Percentiles rank a stretch among this genome's conserved stretches.
Conservation (phyloP, 257 asterid species). For the Solanum piurae region DNA sequence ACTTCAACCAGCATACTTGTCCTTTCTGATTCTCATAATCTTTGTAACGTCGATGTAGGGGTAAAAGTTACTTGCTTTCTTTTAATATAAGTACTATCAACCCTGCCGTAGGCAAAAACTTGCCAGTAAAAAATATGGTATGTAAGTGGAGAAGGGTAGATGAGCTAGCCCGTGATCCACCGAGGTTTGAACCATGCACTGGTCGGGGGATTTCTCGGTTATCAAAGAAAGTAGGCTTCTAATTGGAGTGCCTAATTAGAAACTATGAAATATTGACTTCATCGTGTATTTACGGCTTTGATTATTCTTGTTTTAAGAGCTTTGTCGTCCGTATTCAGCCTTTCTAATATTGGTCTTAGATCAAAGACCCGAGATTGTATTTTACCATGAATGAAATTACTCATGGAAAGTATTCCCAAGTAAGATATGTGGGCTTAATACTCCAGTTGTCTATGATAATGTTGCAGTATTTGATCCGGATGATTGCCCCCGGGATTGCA, state of each 20-base stretch:
- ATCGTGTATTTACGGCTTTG: neutral
- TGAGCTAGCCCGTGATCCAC: neutral
- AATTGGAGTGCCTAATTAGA: neutral
- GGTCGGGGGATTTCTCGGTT: neutral
- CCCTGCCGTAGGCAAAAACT: neutral
- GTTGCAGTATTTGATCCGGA: slow-evolving; percentile 66
- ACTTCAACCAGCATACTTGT: neutral
- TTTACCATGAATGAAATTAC: neutral
- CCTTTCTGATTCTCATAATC: neutral
- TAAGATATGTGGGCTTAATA: neutral
- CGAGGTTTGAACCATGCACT: neutral
- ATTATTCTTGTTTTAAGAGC: neutral
- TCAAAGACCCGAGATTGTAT: neutral
- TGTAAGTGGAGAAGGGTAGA: neutral
- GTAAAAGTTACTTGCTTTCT: neutral
- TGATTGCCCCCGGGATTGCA: slow-evolving; percentile 74
- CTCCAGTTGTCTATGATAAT: neutral
- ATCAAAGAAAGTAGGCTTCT: neutral
- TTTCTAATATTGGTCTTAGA: neutral
- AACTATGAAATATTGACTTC: neutral
- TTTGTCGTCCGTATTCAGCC: neutral
- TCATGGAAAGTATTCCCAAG: neutral
- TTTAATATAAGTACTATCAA: too few species aligned
- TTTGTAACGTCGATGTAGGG: neutral
- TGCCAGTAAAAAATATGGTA: neutral